Evolutionary conservation across 192 early-diverging fungal genomes (phyloP).

Genomic region (Physocladia obscura): DNA sequence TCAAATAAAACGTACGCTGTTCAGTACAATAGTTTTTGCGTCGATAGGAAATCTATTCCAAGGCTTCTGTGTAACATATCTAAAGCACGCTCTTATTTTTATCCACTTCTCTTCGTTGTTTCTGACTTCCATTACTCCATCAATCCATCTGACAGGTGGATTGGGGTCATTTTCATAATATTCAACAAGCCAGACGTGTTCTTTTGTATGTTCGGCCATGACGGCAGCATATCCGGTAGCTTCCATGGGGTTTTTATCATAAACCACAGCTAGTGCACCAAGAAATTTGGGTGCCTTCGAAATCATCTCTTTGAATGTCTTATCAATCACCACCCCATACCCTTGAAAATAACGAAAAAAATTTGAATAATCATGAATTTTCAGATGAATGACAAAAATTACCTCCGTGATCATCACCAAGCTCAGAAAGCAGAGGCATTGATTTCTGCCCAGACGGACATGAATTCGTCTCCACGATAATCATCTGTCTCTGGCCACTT

Average conservation of each 20-base stretch:
- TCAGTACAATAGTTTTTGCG: conserved; percentile 75
- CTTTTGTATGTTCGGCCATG: conserved; percentile 72
- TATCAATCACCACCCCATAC: conserved; percentile 77
- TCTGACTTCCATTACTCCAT: conserved; percentile 71
- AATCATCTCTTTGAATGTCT: conserved; percentile 73
- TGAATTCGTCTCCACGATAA: conserved; percentile 88
- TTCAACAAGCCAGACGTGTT: conserved; percentile 78
- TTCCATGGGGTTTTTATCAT: conserved; percentile 88
- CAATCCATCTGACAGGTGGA: conserved; percentile 77
- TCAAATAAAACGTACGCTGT: conserved; percentile 41
- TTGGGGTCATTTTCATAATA: conserved; percentile 71
- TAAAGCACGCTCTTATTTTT: conserved; percentile 85
- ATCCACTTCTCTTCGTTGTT: conserved; percentile 69
- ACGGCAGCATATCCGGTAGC: conserved; percentile 78
- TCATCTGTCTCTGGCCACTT: conserved; percentile 84
- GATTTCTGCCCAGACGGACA: conserved; percentile 90
- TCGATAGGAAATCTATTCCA: conserved; percentile 82
- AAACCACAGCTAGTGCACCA: conserved; percentile 81
- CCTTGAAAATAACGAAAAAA: conserved; percentile 60
- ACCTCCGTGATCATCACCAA: conserved; percentile 64
- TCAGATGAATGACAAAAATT: conserved; percentile 25
- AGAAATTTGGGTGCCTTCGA: conserved; percentile 55
- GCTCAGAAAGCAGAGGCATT: conserved; percentile 82
- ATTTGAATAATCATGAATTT: conserved; percentile 56
- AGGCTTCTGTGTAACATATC: conserved; percentile 86